phyloP scores from a whole-genome alignment of 2,329 filamentous ascomycete species.

The Phaeosphaeriaceae sp. region DNA sequence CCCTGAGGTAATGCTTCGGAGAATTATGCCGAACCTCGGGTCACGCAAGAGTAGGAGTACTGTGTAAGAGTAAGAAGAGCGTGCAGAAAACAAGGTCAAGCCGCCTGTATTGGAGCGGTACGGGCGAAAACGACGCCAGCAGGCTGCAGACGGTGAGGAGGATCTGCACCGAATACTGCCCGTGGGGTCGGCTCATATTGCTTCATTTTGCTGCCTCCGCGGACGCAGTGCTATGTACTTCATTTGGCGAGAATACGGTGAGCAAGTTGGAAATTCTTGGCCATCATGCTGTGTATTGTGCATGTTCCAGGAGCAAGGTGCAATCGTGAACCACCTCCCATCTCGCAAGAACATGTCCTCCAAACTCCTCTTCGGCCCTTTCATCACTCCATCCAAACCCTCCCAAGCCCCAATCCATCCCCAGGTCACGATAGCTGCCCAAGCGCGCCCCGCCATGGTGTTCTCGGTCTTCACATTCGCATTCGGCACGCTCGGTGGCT shows the following conservation, averaged over 20 bases:
- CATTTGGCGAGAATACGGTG: neutral
- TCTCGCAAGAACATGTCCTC: neutral
- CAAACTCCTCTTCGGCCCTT: neutral
- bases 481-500: neutral
- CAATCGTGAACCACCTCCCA: neutral
- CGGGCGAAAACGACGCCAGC: neutral
- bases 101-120: neutral
- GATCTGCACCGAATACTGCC: neutral
- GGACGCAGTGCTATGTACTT: neutral
- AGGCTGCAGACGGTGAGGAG: neutral
- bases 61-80: neutral
- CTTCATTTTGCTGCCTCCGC: neutral
- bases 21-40: neutral
- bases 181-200: neutral
- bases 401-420: neutral
- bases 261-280: neutral
- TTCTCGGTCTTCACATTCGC: neutral
- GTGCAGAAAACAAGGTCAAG: constrained; percentile 1
- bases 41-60: neutral
- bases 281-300: neutral
- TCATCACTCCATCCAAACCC: neutral
- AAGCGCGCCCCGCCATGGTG: neutral
- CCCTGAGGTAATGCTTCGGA: neutral
- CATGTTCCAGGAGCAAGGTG: neutral
- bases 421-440: neutral